Evolutionary conservation across 441 rosid species (phyloP).

Genomic region (Jatropha podagrica): DNA sequence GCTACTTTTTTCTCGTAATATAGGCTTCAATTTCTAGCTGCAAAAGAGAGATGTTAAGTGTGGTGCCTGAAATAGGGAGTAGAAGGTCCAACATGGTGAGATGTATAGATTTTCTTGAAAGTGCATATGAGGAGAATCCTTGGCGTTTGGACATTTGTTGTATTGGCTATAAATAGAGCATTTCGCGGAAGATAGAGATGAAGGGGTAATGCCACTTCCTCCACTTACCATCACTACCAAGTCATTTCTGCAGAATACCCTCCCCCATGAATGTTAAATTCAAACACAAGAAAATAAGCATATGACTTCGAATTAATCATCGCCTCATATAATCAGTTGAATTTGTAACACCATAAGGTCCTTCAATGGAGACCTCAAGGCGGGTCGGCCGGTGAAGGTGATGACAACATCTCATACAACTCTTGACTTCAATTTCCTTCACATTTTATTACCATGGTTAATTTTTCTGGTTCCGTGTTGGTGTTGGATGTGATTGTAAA

Average conservation of each 20-base stretch:
- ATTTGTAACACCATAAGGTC: constrained; percentile 52
- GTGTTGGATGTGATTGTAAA: constrained; percentile 51
- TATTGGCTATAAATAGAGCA: constrained; percentile 46
- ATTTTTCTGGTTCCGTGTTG: constrained; percentile 41
- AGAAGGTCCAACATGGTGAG: constrained; percentile 75
- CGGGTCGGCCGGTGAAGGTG: constrained; percentile 29
- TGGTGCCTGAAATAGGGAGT: constrained; percentile 49
- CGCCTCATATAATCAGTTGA: constrained; percentile 40
- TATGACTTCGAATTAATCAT: background rate
- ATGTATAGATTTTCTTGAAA: constrained; percentile 55
- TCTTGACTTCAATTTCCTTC: constrained; percentile 50
- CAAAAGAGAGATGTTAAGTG: constrained; percentile 42
- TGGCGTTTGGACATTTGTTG: constrained; percentile 41
- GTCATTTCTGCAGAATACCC: constrained; percentile 46
- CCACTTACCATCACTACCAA: constrained; percentile 81
- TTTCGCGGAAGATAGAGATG: constrained; percentile 67
- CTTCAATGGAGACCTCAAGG: constrained; percentile 51
- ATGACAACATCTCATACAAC: constrained; percentile 40
- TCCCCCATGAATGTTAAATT: background rate
- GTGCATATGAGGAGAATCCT: constrained; percentile 56
- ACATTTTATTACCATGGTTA: constrained; percentile 49
- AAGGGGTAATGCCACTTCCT: constrained; percentile 93
- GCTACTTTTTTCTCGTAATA: constrained; percentile 54
- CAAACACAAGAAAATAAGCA: background rate
- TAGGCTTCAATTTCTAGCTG: constrained; percentile 69